Conservation (phyloP, 129 eudicot species). For the Tanacetum coccineum region DNA sequence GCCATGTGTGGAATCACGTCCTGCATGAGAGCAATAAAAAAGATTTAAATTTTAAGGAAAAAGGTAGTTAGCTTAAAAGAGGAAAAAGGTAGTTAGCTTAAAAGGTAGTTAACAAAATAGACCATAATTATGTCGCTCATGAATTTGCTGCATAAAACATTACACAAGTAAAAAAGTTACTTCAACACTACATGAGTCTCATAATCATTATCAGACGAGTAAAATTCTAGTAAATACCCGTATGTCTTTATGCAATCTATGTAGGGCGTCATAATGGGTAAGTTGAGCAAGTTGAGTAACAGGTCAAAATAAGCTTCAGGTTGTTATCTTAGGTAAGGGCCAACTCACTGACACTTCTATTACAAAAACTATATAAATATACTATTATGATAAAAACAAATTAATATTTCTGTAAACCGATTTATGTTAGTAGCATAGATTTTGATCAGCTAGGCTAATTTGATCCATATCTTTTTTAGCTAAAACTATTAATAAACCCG, state of each 20-base stretch:
- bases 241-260: not conserved
- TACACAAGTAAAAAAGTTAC: not conserved
- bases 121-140: slow-evolving; percentile 81
- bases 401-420: no score
- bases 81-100: no score
- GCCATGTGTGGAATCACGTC: slow-evolving; percentile 98
- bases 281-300: no score
- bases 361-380: no score
- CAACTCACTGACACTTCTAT: no score
- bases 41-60: not conserved
- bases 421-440: no score
- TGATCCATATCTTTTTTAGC: no score
- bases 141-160: slow-evolving; percentile 59
- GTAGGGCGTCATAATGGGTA: not conserved
- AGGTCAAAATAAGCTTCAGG: no score
- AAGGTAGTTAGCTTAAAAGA: not conserved
- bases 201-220: not conserved
- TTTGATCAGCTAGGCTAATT: no score
- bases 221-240: not conserved
- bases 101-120: no score
- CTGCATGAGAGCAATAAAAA: slow-evolving; percentile 35
- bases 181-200: slow-evolving; percentile 10
- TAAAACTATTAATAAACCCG: not conserved
- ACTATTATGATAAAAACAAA: no score
- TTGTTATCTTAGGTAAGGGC: no score